phyloP scores from a whole-genome alignment of 768 basidiomycete genomes.

The Boletus rubescentipes region DNA sequence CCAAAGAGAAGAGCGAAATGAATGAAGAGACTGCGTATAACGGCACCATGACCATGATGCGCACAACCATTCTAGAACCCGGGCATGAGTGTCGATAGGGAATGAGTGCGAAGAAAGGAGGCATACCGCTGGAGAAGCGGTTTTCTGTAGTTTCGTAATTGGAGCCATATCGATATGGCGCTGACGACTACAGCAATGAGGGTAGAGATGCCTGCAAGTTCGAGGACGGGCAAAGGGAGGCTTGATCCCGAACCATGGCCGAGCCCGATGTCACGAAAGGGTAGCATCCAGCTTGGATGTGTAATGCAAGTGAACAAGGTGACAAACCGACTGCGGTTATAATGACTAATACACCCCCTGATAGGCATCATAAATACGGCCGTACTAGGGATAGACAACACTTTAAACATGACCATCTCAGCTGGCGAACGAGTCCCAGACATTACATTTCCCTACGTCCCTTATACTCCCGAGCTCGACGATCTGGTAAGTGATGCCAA shows the following conservation, averaged over 20 bases:
- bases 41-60: conserved; percentile 97
- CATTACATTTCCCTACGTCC: conserved; percentile 50
- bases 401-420: conserved; percentile 34
- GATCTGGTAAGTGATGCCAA: conserved; percentile 43
- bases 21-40: conserved; percentile 89
- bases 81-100: conserved; percentile 5
- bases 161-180: conserved; percentile 71
- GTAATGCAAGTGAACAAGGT: background rate
- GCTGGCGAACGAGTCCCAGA: conserved; percentile 53
- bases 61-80: conserved; percentile 71
- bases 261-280: conserved; percentile 18
- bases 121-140: conserved; percentile 72
- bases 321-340: background rate
- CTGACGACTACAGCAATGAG: conserved; percentile 72
- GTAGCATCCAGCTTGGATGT: conserved; percentile 10
- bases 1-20: conserved; percentile 90
- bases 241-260: conserved; percentile 59
- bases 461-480: conserved; percentile 62
- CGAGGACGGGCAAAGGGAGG: conserved; percentile 54
- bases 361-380: no score
- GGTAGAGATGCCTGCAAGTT: conserved; percentile 62
- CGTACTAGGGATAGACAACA: no score
- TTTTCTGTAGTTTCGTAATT: conserved; percentile 85
- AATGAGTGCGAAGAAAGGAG: background rate
- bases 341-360: conserved; percentile 8